Conservation (phyloP, 176 grass and related monocot genomes). For the Dactylis glomerata region DNA sequence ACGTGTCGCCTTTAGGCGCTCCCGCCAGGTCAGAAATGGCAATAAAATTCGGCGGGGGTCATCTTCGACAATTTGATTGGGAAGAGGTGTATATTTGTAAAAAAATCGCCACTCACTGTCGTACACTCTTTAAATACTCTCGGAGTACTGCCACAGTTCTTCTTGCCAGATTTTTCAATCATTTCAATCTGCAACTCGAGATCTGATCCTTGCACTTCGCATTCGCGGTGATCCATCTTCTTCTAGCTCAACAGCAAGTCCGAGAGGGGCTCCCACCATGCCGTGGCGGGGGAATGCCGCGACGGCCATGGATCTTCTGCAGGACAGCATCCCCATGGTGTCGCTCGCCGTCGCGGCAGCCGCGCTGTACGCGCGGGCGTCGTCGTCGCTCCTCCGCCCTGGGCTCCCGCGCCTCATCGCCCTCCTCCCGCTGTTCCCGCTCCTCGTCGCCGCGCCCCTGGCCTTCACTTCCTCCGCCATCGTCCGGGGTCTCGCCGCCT, state of each 20-base stretch:
- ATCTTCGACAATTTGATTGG: no score
- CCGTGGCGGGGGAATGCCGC: background rate
- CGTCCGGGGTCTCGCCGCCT: conserved; percentile 19
- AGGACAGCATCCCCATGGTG: conserved; percentile 15
- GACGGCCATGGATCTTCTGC: conserved; percentile 2
- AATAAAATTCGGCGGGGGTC: no score
- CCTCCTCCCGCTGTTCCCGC: conserved; percentile 18
- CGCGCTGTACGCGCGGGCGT: conserved; percentile 8
- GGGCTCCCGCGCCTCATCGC: conserved; percentile 22
- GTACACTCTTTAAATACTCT: no score
- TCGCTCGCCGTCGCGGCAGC: background rate
- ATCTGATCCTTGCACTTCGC: background rate
- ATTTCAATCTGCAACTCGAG: background rate
- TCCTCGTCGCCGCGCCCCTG: conserved; percentile 34
- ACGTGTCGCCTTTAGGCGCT: no score
- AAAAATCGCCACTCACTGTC: no score
- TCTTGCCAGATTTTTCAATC: background rate
- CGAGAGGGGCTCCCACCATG: background rate
- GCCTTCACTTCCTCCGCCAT: conserved; percentile 26
- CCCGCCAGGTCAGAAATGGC: no score
- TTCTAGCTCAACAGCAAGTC: background rate
- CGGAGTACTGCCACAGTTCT: no score
- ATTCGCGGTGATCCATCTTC: background rate
- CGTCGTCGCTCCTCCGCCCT: background rate
- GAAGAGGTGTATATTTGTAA: no score